phyloP scores from a whole-genome alignment of 2,329 filamentous ascomycete genomes.

The Aureobasidium sp. region DNA sequence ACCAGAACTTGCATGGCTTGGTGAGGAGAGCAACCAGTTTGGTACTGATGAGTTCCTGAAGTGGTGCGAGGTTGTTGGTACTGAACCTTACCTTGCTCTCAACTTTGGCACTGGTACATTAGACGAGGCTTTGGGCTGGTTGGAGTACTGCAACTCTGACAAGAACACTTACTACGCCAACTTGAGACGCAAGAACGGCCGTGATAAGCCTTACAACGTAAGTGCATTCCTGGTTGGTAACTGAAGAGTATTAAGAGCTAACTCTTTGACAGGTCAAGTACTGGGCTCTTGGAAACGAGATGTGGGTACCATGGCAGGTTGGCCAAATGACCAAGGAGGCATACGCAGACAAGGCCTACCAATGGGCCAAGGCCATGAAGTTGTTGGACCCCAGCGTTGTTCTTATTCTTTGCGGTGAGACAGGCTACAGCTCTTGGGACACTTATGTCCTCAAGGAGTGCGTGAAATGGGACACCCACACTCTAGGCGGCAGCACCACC shows the following conservation, averaged over 20 bases:
- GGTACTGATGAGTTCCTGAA: constrained; percentile 82
- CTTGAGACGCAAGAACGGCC: constrained; percentile 65
- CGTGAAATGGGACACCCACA: constrained; percentile 43
- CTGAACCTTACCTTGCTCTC: constrained; percentile 69
- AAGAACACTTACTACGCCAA: constrained; percentile 75
- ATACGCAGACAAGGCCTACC: constrained; percentile 59
- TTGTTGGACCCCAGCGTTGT: constrained; percentile 60
- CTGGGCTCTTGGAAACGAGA: constrained; percentile 75
- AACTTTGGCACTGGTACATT: constrained; percentile 66
- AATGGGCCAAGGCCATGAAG: constrained; percentile 65
- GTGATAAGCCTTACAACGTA: constrained; percentile 64
- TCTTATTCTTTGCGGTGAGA: constrained; percentile 65
- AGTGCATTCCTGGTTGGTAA: neutral
- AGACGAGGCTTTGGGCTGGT: constrained; percentile 56
- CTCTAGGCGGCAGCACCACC: constrained; percentile 38
- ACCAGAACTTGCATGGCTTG: constrained; percentile 72
- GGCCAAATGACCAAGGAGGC: constrained; percentile 60
- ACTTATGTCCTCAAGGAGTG: constrained; percentile 63
- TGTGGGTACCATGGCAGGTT: constrained; percentile 60
- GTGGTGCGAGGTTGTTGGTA: constrained; percentile 64
- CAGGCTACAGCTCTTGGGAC: constrained; percentile 63
- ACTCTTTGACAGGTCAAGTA: constrained; percentile 50
- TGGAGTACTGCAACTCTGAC: constrained; percentile 80
- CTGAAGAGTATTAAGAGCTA: neutral
- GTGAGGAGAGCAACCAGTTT: constrained; percentile 67